phyloP scores from a whole-genome alignment of 371 early-diverging fungal species.

The Saksenaea vasiformis region DNA sequence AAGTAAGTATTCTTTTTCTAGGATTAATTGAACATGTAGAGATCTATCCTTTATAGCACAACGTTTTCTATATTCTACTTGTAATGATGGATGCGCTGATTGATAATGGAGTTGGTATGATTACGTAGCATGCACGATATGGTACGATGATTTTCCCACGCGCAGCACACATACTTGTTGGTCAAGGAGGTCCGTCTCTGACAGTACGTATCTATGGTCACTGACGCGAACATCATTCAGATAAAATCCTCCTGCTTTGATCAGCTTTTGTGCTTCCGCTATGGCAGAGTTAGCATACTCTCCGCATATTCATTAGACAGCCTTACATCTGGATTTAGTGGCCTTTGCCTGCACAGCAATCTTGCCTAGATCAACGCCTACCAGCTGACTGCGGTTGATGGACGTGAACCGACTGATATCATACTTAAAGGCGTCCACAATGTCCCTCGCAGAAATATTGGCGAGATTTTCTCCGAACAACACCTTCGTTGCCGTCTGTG shows the following conservation, averaged over 20 bases:
- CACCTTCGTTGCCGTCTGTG: constrained; percentile 69
- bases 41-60: too few relatives aligned
- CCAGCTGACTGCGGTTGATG: constrained; percentile 37
- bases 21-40: too few relatives aligned
- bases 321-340: constrained; percentile 71
- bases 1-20: too few relatives aligned
- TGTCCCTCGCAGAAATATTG: constrained; percentile 51
- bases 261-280: constrained; percentile 78
- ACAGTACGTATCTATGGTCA: constrained; percentile 39
- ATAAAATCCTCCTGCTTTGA: constrained; percentile 76
- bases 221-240: constrained; percentile 65
- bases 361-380: constrained; percentile 54
- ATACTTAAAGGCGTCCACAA: constrained; percentile 71
- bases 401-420: constrained; percentile 60
- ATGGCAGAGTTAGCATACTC: background rate
- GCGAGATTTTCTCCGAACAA: constrained; percentile 64
- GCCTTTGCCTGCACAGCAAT: constrained; percentile 64
- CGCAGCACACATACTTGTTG: constrained; percentile 56
- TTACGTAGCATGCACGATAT: constrained; percentile 41
- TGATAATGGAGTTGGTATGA: background rate
- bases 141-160: constrained; percentile 66
- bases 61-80: too few relatives aligned
- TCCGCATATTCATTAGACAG: background rate
- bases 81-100: too few relatives aligned
- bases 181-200: constrained; percentile 57